These are phyloP conservation scores for Akanthomyces uredinophilus DNA, from an alignment of 2,329 filamentous ascomycete genomes.

Conservation along the genomic window DNA sequence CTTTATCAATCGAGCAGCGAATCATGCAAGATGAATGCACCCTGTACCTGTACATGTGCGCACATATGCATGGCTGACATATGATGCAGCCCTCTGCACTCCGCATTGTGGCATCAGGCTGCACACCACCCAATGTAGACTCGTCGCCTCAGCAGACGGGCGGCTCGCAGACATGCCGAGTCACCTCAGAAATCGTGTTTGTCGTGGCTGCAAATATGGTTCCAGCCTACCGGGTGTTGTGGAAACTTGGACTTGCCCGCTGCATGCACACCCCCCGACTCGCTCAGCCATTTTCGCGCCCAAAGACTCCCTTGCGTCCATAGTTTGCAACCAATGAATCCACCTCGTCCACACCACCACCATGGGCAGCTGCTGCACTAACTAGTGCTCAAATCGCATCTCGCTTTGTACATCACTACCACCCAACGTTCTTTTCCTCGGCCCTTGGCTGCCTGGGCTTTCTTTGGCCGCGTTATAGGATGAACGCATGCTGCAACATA, in stretches of 20 bases:
- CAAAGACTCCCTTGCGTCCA: not conserved
- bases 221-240: not conserved
- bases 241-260: not conserved
- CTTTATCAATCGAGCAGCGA: not conserved
- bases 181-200: not conserved
- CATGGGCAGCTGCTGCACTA: not conserved
- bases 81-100: constrained; percentile 10
- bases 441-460: too few species aligned
- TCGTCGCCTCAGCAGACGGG: not conserved
- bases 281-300: not conserved
- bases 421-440: not conserved
- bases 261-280: not conserved
- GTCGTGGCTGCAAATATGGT: not conserved
- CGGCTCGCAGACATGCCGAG: not conserved
- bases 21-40: constrained; percentile 1
- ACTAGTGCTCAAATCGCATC: constrained; percentile 4
- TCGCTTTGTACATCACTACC: not conserved
- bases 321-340: constrained; percentile 2
- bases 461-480: too few species aligned
- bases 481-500: too few species aligned
- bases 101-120: not conserved
- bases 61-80: constrained; percentile 1
- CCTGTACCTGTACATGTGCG: not conserved
- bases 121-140: not conserved
- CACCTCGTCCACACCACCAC: constrained; percentile 10